These are phyloP conservation scores for Sisymbrium irio DNA, from an alignment of 345 rosid genomes.

Conservation along the genomic window DNA sequence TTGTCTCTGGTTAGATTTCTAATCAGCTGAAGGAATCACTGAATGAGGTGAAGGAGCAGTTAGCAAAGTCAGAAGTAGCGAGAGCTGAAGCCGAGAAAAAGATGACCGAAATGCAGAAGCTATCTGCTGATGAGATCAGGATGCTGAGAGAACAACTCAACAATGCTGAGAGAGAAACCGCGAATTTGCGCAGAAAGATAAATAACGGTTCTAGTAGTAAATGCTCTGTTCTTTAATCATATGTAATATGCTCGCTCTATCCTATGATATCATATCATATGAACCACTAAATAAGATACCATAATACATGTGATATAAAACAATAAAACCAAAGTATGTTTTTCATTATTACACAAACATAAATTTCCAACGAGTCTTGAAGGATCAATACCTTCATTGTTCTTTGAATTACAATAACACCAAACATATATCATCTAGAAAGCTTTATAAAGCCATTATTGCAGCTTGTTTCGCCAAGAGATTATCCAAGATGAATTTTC, in stretches of 20 bases:
- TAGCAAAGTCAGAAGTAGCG: conserved; percentile 11
- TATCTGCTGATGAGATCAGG: conserved; percentile 33
- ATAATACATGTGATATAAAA: background rate
- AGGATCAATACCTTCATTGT: conserved; percentile 28
- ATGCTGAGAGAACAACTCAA: conserved; percentile 33
- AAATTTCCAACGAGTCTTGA: conserved; percentile 22
- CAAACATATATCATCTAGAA: background rate
- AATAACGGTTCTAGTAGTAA: background rate
- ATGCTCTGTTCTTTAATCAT: conserved; percentile 12
- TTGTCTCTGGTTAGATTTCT: conserved; percentile 21
- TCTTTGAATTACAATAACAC: background rate
- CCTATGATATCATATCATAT: background rate
- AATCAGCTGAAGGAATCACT: conserved; percentile 22
- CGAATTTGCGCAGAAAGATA: conserved; percentile 7
- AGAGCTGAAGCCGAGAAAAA: conserved; percentile 24
- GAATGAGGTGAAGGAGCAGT: conserved; percentile 20
- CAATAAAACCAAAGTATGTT: background rate
- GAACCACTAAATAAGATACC: conserved; percentile 4
- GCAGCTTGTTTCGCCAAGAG: background rate
- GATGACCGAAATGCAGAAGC: conserved; percentile 13
- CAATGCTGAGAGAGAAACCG: conserved; percentile 29
- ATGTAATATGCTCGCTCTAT: background rate
- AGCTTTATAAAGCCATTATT: conserved; percentile 2
- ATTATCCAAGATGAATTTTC: conserved; percentile 81
- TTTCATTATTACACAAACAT: conserved; percentile 20